Evolutionary conservation across 495 filamentous ascomycete genomes (phyloP).

Genomic region (Aspergillus bertholletiae): DNA sequence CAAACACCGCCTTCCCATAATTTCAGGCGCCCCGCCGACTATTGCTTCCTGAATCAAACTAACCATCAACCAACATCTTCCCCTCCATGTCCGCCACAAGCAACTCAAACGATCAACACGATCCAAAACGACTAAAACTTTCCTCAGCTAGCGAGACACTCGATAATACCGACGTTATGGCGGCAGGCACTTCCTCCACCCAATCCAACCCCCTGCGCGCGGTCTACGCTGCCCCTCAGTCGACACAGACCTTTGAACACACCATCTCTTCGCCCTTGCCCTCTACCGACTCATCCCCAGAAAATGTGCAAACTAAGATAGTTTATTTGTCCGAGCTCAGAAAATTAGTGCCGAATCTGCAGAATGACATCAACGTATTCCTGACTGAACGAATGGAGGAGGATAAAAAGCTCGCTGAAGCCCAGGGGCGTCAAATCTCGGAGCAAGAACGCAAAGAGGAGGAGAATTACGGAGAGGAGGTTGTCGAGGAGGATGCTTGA

Average conservation of each 20-base stretch:
- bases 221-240: slow-evolving; percentile 54
- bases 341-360: slow-evolving; percentile 54
- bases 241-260: slow-evolving; percentile 40
- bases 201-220: slow-evolving; percentile 37
- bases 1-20: slow-evolving; percentile 6
- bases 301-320: slow-evolving; percentile 49
- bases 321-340: slow-evolving; percentile 66
- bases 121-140: not conserved
- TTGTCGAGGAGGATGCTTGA: slow-evolving; percentile 52
- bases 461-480: slow-evolving; percentile 83
- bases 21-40: slow-evolving; percentile 10
- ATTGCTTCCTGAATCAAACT: not conserved
- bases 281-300: slow-evolving; percentile 28
- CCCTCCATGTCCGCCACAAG: not conserved
- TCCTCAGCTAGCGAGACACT: not conserved
- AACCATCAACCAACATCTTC: not conserved
- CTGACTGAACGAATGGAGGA: slow-evolving; percentile 87
- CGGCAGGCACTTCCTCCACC: not conserved
- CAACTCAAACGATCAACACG: not conserved
- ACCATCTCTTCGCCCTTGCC: slow-evolving; percentile 36
- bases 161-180: not conserved
- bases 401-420: slow-evolving; percentile 58
- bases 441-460: slow-evolving; percentile 68
- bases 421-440: slow-evolving; percentile 40
- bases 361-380: slow-evolving; percentile 75